phyloP scores from a whole-genome alignment of 2,329 filamentous ascomycete genomes.

The Diaporthe aspalathi region DNA sequence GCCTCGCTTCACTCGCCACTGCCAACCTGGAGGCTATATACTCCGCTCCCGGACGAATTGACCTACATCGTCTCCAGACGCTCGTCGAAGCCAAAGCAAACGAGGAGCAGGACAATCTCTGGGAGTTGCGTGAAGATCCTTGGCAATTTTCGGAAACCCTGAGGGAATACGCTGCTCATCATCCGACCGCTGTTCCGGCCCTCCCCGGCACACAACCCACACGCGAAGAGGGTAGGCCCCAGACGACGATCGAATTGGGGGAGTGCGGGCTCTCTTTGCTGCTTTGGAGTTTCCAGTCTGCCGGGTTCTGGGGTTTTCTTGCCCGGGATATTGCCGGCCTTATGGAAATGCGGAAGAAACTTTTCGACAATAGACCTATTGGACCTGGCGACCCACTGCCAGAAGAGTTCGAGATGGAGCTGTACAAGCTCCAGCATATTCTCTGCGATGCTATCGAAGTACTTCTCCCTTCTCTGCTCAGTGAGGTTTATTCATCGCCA shows the following conservation, averaged over 20 bases:
- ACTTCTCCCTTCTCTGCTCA: accelerated
- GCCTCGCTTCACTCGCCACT: neutral
- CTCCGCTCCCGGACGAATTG: neutral
- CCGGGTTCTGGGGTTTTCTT: neutral
- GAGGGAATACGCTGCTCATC: neutral
- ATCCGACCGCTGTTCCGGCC: neutral
- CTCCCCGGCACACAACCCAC: accelerated
- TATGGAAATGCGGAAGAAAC: neutral
- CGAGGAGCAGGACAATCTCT: neutral
- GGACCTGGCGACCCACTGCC: neutral
- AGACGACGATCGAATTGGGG: neutral
- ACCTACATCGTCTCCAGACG: neutral
- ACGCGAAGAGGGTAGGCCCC: too few relatives aligned
- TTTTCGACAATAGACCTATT: neutral
- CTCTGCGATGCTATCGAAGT: accelerated
- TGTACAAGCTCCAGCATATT: neutral
- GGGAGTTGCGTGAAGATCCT: neutral
- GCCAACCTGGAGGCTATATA: neutral
- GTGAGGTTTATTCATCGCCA: neutral
- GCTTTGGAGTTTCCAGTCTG: accelerated
- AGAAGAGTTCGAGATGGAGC: neutral
- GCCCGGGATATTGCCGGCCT: neutral
- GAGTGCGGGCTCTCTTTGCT: accelerated
- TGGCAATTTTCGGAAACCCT: neutral
- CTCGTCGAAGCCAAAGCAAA: neutral